phyloP scores from a whole-genome alignment of 129 eudicot genomes.

The Flaveria brownii region DNA sequence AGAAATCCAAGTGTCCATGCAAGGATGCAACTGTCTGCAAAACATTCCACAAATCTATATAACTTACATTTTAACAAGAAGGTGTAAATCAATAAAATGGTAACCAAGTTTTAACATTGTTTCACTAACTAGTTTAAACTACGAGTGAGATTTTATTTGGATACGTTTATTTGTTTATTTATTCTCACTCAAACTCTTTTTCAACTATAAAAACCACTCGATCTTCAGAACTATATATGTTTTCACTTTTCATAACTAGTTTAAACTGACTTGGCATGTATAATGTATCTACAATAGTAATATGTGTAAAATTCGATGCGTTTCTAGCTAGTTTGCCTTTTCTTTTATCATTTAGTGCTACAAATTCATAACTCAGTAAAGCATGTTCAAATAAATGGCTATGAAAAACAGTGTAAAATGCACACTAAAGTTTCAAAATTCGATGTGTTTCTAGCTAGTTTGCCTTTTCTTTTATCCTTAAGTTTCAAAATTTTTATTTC shows the following conservation, averaged over 20 bases:
- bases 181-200: too few relatives aligned
- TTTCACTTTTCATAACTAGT: not conserved
- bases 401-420: not conserved
- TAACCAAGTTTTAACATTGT: not conserved
- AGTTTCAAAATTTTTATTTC: not conserved
- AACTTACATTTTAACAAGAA: not conserved
- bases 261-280: not conserved
- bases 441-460: too few relatives aligned
- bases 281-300: not conserved
- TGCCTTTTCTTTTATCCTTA: too few relatives aligned
- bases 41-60: not conserved
- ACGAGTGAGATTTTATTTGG: too few relatives aligned
- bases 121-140: not conserved
- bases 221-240: not conserved
- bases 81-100: not conserved
- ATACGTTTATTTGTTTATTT: too few relatives aligned
- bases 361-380: not conserved
- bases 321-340: not conserved
- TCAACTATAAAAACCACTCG: not conserved
- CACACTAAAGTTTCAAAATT: too few relatives aligned
- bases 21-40: slow-evolving; percentile 60
- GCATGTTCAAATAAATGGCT: not conserved
- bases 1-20: slow-evolving; percentile 70
- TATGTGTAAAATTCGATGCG: not conserved
- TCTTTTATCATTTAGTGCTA: not conserved